These are phyloP conservation scores for Whalleya microplaca DNA, from an alignment of 2,329 filamentous ascomycete species.

Conservation along the genomic window DNA sequence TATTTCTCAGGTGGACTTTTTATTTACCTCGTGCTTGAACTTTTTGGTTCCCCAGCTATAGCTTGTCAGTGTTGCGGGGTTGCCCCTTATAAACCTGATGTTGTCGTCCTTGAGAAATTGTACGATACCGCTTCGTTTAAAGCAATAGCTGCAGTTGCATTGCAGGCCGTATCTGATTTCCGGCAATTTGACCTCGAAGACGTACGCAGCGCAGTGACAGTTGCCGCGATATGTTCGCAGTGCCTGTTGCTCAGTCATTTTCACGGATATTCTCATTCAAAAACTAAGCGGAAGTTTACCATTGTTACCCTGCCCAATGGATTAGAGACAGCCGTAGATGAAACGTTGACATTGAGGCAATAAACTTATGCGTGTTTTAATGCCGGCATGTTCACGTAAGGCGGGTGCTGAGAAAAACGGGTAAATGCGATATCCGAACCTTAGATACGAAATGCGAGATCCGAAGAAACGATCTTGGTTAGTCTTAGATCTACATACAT, in stretches of 20 bases:
- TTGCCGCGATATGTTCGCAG: constrained; percentile 51
- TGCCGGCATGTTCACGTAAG: not conserved
- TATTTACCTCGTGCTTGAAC: constrained; percentile 43
- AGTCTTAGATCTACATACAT: not conserved
- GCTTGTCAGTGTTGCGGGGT: constrained; percentile 39
- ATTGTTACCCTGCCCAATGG: too few species aligned
- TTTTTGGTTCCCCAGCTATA: constrained; percentile 46
- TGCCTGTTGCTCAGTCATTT: constrained; percentile 7
- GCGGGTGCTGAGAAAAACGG: not conserved
- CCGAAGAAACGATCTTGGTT: not conserved
- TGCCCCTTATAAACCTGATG: constrained; percentile 49
- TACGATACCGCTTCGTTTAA: constrained; percentile 50
- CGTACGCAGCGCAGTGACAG: constrained; percentile 56
- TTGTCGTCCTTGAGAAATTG: constrained; percentile 25
- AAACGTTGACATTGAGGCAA: too few species aligned
- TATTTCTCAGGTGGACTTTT: too few species aligned
- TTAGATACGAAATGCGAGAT: not conserved
- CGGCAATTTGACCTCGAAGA: constrained; percentile 53
- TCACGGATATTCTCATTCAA: too few species aligned
- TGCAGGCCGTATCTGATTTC: constrained; percentile 58
- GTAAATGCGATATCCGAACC: not conserved
- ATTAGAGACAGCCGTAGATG: too few species aligned
- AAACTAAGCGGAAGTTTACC: too few species aligned
- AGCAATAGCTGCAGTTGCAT: constrained; percentile 69
- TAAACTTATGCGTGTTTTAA: too few species aligned